phyloP scores from a whole-genome alignment of 148 eudicot genomes.

The Amaranthus palmeri region DNA sequence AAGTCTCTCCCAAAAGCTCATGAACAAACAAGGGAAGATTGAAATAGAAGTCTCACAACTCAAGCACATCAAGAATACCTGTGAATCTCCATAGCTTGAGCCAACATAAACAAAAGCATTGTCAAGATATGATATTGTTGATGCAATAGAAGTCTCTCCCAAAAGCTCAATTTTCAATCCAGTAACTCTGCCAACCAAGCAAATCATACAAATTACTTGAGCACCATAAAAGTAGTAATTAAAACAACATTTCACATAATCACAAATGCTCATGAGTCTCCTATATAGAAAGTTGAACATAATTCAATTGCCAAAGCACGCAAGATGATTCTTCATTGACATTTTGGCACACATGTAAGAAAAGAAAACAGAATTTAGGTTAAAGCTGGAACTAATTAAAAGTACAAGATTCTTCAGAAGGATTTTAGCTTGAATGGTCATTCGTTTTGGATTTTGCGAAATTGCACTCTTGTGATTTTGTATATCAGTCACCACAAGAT shows the following conservation, averaged over 20 bases:
- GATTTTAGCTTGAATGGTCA: no score
- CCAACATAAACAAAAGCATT: slow-evolving; percentile 92
- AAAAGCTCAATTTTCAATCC: slow-evolving; percentile 96
- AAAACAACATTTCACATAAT: background rate
- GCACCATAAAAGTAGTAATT: background rate
- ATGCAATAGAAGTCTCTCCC: slow-evolving; percentile 94
- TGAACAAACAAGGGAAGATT: background rate
- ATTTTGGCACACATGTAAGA: background rate
- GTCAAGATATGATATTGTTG: slow-evolving; percentile 91
- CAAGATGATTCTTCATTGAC: no score
- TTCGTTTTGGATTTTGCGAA: no score
- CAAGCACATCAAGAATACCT: slow-evolving; percentile 44
- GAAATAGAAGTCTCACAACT: background rate
- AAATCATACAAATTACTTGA: slow-evolving; percentile 14
- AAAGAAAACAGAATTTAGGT: no score
- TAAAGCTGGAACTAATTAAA: no score
- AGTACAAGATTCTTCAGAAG: no score
- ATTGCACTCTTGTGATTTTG: no score
- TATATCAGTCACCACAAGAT: no score
- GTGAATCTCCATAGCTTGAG: slow-evolving; percentile 98
- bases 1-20: no score
- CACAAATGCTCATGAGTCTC: background rate
- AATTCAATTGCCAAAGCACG: background rate
- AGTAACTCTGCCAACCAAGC: slow-evolving; percentile 61
- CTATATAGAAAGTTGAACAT: background rate